A percentile compares a stretch with the other conserved stretches of the same genome.
These are phyloP conservation scores for Cryptosporidium xiaoi DNA, from an alignment of 169 alveolate genomes.

Conservation along the genomic window DNA sequence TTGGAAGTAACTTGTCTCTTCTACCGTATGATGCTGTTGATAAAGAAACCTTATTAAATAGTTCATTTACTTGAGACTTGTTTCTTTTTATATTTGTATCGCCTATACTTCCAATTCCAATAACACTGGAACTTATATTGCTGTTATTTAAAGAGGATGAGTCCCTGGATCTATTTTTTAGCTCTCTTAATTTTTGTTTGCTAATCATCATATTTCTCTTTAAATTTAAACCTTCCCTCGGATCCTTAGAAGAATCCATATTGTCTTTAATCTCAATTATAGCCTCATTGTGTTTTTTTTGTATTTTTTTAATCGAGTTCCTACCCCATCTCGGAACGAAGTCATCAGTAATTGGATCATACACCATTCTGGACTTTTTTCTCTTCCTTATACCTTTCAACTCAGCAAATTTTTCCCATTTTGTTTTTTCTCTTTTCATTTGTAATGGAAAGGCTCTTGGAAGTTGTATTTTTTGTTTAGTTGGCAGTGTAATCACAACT, in stretches of 20 bases:
- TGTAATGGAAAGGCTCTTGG: constrained; percentile 72
- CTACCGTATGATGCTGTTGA: constrained; percentile 75
- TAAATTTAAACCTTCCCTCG: constrained; percentile 21
- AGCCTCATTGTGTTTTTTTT: constrained; percentile 79
- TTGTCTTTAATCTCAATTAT: constrained; percentile 82
- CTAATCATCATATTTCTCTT: constrained; percentile 25
- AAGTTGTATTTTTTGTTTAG: constrained; percentile 37
- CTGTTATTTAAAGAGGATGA: neutral
- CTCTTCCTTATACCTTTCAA: constrained; percentile 82
- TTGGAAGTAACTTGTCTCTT: constrained; percentile 30
- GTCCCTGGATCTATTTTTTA: constrained; percentile 27
- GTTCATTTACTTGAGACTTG: constrained; percentile 14
- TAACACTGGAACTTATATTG: neutral
- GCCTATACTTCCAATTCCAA: constrained; percentile 37
- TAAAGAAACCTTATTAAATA: constrained; percentile 52
- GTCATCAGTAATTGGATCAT: constrained; percentile 81
- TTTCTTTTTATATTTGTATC: constrained; percentile 42
- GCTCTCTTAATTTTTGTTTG: constrained; percentile 58
- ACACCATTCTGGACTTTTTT: constrained; percentile 85
- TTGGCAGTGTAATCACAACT: constrained; percentile 28
- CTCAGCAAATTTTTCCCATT: constrained; percentile 88
- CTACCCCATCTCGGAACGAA: constrained; percentile 88
- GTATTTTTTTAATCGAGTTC: constrained; percentile 80
- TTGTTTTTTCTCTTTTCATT: constrained; percentile 77
- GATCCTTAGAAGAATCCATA: constrained; percentile 28